Conservation (phyloP, 225 moss, liverwort and hornwort genomes). For the Asterella californica region DNA sequence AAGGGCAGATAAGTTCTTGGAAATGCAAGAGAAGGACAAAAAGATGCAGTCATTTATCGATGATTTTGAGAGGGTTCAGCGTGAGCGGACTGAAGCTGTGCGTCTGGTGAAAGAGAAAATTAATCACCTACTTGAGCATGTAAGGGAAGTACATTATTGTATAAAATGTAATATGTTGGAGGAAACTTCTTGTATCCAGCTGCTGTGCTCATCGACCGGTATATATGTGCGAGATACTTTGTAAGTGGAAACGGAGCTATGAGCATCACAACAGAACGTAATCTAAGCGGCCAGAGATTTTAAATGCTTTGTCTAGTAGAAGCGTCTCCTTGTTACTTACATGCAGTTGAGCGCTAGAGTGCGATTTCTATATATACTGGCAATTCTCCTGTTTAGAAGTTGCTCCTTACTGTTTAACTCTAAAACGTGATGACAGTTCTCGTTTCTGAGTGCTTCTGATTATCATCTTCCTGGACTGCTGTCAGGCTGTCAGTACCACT, state of each 20-base stretch:
- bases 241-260: no score
- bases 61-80: conserved; percentile 50
- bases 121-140: conserved; percentile 33
- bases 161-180: neutral
- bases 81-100: conserved; percentile 35
- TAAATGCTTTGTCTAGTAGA: neutral
- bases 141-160: no score
- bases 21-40: conserved; percentile 87
- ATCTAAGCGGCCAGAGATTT: neutral
- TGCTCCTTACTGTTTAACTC: no score
- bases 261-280: neutral
- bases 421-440: neutral
- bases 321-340: neutral
- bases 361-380: no score
- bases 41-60: conserved; percentile 82
- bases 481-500: no score
- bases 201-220: no score
- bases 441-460: neutral
- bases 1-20: conserved; percentile 69
- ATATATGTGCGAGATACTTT: neutral
- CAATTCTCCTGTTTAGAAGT: neutral
- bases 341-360: no score
- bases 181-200: no score
- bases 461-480: neutral
- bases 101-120: conserved; percentile 49